Percentiles rank a stretch among this genome's conserved stretches.
Conservation (phyloP, 768 basidiomycete genomes). For the Xerocomellus chrysenteron region DNA sequence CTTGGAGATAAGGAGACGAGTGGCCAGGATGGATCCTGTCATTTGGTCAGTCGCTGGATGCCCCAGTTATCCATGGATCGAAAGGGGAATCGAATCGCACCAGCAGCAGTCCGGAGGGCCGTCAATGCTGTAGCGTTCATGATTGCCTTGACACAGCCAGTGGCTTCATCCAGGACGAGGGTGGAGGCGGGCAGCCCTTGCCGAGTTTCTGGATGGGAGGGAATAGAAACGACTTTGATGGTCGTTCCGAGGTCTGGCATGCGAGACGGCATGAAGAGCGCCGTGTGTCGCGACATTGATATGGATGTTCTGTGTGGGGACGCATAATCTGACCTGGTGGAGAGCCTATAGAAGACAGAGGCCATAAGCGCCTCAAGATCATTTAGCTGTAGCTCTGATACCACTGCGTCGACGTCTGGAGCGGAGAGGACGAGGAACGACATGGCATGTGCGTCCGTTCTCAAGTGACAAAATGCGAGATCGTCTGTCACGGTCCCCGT, state of each 20-base stretch:
- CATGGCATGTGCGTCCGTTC: slow-evolving; percentile 10
- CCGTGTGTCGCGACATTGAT: slow-evolving; percentile 51
- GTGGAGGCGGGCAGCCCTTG: slow-evolving; percentile 76
- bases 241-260: slow-evolving; percentile 53
- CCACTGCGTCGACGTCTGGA: slow-evolving; percentile 53
- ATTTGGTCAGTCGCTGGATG: not conserved
- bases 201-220: slow-evolving; percentile 39
- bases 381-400: slow-evolving; percentile 42
- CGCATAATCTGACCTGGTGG: slow-evolving; percentile 25
- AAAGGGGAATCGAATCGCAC: slow-evolving; percentile 35
- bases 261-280: slow-evolving; percentile 84
- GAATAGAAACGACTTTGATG: slow-evolving; percentile 82
- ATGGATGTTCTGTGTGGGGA: slow-evolving; percentile 62
- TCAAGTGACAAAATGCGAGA: too few relatives aligned
- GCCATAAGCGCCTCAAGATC: slow-evolving; percentile 58
- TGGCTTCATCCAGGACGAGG: slow-evolving; percentile 67
- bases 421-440: slow-evolving; percentile 64
- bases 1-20: slow-evolving; percentile 47
- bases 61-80: not conserved
- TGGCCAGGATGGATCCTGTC: slow-evolving; percentile 68
- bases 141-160: slow-evolving; percentile 68
- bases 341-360: slow-evolving; percentile 52
- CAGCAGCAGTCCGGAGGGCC: slow-evolving; percentile 79
- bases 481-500: too few relatives aligned
- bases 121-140: slow-evolving; percentile 79